Percentiles rank a stretch among this genome's conserved stretches.
Conservation (phyloP, 805 yeast species). For the Starmerella floricola region DNA sequence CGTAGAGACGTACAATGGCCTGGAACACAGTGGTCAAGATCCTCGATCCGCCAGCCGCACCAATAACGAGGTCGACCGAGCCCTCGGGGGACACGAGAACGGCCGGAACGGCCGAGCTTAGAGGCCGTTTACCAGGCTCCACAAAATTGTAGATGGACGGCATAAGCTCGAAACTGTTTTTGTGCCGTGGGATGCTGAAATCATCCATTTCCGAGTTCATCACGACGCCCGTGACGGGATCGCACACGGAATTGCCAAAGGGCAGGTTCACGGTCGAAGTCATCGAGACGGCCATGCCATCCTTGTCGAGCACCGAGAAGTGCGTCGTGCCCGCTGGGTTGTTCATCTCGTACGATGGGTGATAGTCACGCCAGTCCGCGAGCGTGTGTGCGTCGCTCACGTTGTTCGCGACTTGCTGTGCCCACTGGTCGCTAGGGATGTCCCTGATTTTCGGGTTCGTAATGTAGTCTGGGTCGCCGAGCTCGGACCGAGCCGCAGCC, state of each 20-base stretch:
- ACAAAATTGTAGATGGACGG: conserved; percentile 76
- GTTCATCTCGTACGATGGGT: conserved; percentile 63
- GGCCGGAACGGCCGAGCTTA: conserved; percentile 73
- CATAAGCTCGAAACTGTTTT: conserved; percentile 66
- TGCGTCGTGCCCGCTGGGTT: conserved; percentile 91
- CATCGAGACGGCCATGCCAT: conserved; percentile 69
- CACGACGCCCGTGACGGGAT: conserved; percentile 67
- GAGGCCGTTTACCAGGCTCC: conserved; percentile 65
- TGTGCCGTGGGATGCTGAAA: conserved; percentile 57
- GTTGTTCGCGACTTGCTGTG: conserved; percentile 35
- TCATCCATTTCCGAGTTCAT: conserved; percentile 93
- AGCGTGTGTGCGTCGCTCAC: conserved; percentile 49
- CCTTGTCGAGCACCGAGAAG: conserved; percentile 61
- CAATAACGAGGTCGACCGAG: conserved; percentile 49
- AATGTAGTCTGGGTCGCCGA: conserved; percentile 51
- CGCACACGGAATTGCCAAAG: conserved; percentile 77
- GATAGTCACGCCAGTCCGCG: conserved; percentile 53
- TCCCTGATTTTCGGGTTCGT: conserved; percentile 32
- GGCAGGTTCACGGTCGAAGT: conserved; percentile 78
- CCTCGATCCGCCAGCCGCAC: conserved; percentile 91
- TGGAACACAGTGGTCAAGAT: conserved; percentile 75
- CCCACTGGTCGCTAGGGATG: conserved; percentile 47
- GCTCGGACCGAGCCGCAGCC: conserved; percentile 70
- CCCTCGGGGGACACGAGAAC: conserved; percentile 37
- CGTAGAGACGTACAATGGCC: conserved; percentile 56